A percentile compares a stretch with the other conserved stretches of the same genome.
Conservation (phyloP, 2,329 filamentous ascomycete species). For the Aureobasidium sp. region DNA sequence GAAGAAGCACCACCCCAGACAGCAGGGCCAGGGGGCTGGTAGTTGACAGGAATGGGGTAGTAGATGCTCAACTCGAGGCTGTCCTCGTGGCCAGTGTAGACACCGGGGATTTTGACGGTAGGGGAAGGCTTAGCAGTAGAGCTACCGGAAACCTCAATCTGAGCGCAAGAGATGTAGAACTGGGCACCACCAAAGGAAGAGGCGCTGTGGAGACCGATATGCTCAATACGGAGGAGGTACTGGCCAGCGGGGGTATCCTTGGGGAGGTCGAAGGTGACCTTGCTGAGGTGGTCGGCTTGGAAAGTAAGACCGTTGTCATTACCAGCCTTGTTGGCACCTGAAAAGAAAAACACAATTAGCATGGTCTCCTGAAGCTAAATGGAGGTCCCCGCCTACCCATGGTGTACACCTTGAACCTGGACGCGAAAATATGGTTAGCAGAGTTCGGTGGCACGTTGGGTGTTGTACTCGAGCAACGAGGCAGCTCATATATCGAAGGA, state of each 20-base stretch:
- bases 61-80: slow-evolving; percentile 27
- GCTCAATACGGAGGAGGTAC: slow-evolving; percentile 62
- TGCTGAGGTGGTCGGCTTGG: slow-evolving; percentile 41
- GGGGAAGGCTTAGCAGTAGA: slow-evolving; percentile 8
- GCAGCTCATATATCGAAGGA: too few species aligned
- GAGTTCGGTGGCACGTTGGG: too few species aligned
- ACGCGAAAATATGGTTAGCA: too few species aligned
- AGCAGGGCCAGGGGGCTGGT: slow-evolving; percentile 49
- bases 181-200: slow-evolving; percentile 48
- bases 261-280: slow-evolving; percentile 45
- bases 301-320: slow-evolving; percentile 54
- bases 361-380: too few species aligned
- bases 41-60: slow-evolving; percentile 33
- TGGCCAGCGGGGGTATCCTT: slow-evolving; percentile 58
- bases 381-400: too few species aligned
- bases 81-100: slow-evolving; percentile 25
- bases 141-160: slow-evolving; percentile 27
- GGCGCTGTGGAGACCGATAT: slow-evolving; percentile 61
- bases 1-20: slow-evolving; percentile 34
- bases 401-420: slow-evolving; percentile 56
- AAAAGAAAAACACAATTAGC: too few species aligned
- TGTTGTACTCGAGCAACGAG: too few species aligned
- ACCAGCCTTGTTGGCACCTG: slow-evolving; percentile 37
- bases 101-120: slow-evolving; percentile 25
- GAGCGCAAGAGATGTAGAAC: slow-evolving; percentile 42